Evolutionary conservation across 208 protist species (phyloP), one percentile per base, ranked within the genome.

Genomic region (Hexamita inflata): DNA sequence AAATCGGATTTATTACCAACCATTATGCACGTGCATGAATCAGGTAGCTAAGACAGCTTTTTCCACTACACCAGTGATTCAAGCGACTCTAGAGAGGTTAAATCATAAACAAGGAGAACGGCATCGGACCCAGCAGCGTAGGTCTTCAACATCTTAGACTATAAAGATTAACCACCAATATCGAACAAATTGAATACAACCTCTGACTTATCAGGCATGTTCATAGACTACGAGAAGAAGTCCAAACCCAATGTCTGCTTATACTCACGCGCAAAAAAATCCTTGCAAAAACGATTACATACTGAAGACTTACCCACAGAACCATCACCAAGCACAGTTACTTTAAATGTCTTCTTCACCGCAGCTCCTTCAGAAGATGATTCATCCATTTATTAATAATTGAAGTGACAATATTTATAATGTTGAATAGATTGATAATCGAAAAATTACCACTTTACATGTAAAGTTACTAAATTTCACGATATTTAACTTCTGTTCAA

Each of bases 1-100:
- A 70, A 34, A 70, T 70, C 64, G 15, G 64, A 57, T 34, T 70
- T 70, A 45, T 70, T 70, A 11, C 64, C 64, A 49, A 70, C 64
- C 64, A 70, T 4, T n/a, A n/a, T 34, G 4, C 24, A 4, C 24
- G n/a, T 4, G 24, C 11, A 4, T 29, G 4, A 64, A 19, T 38
- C 11, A 64, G 34, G 11, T 32, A 32, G 19, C 38, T 70, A 45
- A 15, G 34, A 24, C 29, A 30, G 19, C 64, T 70, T 13, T 28
- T 70, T 9, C 64, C 64, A 70, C 35, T 70, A 7, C 15, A 45
- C 4, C 24, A 70, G 4, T 15, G 11, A 28, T 38, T 45, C 9
- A 7, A 70, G n/a, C 24, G 64, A 70, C 38, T 70, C 64, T 9
- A 32, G 2, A 34, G 11, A 45, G 2, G 64, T 70, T 2, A 70